Conservation (phyloP, 768 basidiomycete genomes). For the Kwoniella pini region DNA sequence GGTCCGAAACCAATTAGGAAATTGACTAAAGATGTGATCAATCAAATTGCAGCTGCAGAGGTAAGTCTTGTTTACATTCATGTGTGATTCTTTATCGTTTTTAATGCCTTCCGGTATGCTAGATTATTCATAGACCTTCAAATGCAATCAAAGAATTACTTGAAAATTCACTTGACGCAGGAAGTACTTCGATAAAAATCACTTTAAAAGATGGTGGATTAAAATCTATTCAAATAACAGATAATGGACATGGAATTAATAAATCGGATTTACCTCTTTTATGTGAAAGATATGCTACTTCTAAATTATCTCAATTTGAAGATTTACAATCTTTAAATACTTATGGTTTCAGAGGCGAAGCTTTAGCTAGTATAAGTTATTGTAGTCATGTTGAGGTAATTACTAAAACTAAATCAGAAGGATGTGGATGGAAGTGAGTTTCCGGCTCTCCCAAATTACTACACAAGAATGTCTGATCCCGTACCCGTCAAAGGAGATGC, state of each 20-base stretch:
- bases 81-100: no score
- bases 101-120: slow-evolving; percentile 8
- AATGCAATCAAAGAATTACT: slow-evolving; percentile 95
- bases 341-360: slow-evolving; percentile 97
- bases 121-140: slow-evolving; percentile 87
- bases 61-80: slow-evolving; percentile 48
- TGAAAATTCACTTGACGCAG: slow-evolving; percentile 94
- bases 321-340: slow-evolving; percentile 82
- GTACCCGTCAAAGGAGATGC: neutral
- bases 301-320: slow-evolving; percentile 81
- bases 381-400: slow-evolving; percentile 83
- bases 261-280: slow-evolving; percentile 85
- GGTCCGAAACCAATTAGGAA: slow-evolving; percentile 63
- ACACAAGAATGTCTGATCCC: neutral
- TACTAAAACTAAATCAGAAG: slow-evolving; percentile 81
- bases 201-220: slow-evolving; percentile 93
- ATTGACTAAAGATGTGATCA: slow-evolving; percentile 79
- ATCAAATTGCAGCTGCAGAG: slow-evolving; percentile 76
- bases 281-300: slow-evolving; percentile 93
- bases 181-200: slow-evolving; percentile 78
- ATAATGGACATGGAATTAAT: slow-evolving; percentile 92
- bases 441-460: neutral
- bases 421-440: slow-evolving; percentile 90
- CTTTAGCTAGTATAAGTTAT: slow-evolving; percentile 91
- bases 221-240: slow-evolving; percentile 91